Conservation (phyloP, 768 basidiomycete species). For the Imleria badia region DNA sequence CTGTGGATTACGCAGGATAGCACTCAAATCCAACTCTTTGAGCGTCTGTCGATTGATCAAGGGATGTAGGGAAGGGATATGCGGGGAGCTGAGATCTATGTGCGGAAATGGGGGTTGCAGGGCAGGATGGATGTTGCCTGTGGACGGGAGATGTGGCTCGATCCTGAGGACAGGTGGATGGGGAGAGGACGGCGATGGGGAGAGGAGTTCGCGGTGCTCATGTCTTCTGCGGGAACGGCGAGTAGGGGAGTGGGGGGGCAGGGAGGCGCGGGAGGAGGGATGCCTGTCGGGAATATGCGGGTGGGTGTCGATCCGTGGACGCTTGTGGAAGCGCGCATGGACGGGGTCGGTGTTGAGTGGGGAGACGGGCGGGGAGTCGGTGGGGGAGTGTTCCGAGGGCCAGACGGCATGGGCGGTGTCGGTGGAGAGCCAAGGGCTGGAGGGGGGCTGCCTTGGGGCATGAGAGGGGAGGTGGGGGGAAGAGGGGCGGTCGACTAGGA, state of each 20-base stretch:
- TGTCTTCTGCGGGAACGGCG: constrained; percentile 32
- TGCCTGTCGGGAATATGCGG: constrained; percentile 12
- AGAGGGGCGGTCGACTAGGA: constrained; percentile 35
- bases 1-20: constrained; percentile 86
- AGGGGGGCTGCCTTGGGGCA: constrained; percentile 43
- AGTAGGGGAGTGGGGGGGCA: constrained; percentile 24
- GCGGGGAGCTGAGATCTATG: constrained; percentile 45
- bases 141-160: constrained; percentile 23
- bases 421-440: constrained; percentile 32
- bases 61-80: constrained; percentile 69
- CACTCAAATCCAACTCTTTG: constrained; percentile 80
- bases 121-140: constrained; percentile 28
- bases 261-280: constrained; percentile 13
- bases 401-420: constrained; percentile 33
- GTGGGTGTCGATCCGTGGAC: constrained; percentile 33
- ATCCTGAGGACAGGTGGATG: constrained; percentile 23
- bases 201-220: constrained; percentile 32
- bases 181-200: constrained; percentile 25
- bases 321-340: constrained; percentile 26
- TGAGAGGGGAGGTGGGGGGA: constrained; percentile 27
- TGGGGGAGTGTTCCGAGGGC: constrained; percentile 40
- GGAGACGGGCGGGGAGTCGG: constrained; percentile 35
- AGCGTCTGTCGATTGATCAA: constrained; percentile 82
- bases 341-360: constrained; percentile 39
- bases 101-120: constrained; percentile 32